These are phyloP conservation scores for Lepidium sativum DNA, from an alignment of 345 rosid genomes.

Conservation along the genomic window DNA sequence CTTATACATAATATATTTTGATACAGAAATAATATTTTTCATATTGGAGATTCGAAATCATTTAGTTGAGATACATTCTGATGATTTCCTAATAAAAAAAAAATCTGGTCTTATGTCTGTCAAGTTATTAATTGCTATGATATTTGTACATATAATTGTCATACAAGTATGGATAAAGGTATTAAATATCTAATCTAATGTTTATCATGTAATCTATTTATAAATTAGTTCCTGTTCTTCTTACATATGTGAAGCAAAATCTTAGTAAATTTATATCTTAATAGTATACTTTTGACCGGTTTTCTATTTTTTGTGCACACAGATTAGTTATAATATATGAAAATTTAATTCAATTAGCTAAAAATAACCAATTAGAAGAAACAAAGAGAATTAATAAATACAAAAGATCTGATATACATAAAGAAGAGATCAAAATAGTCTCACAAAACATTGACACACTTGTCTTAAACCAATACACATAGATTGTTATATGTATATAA, in stretches of 20 bases:
- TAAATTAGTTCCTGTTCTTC: background rate
- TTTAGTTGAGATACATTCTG: background rate
- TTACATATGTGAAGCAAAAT: background rate
- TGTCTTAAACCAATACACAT: slow-evolving; percentile 5
- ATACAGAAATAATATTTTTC: no score
- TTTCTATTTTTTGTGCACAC: background rate
- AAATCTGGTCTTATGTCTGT: background rate
- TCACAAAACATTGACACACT: slow-evolving; percentile 4
- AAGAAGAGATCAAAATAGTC: slow-evolving; percentile 17
- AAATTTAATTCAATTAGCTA: background rate
- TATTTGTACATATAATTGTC: background rate
- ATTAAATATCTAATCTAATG: background rate
- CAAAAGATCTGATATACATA: slow-evolving; percentile 20
- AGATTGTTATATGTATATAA: slow-evolving; percentile 13
- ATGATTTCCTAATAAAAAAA: background rate
- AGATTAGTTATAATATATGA: background rate
- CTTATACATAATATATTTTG: no score
- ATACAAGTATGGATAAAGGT: background rate
- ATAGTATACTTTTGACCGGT: background rate
- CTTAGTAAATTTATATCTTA: background rate
- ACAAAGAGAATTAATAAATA: slow-evolving; percentile 11
- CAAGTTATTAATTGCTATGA: background rate
- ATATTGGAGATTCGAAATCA: no score
- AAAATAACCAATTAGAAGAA: slow-evolving; percentile 6
- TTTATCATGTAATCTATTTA: background rate